Evolutionary conservation across 352 stramenopile genomes (phyloP).

Genomic region (Pythium angustatum): DNA sequence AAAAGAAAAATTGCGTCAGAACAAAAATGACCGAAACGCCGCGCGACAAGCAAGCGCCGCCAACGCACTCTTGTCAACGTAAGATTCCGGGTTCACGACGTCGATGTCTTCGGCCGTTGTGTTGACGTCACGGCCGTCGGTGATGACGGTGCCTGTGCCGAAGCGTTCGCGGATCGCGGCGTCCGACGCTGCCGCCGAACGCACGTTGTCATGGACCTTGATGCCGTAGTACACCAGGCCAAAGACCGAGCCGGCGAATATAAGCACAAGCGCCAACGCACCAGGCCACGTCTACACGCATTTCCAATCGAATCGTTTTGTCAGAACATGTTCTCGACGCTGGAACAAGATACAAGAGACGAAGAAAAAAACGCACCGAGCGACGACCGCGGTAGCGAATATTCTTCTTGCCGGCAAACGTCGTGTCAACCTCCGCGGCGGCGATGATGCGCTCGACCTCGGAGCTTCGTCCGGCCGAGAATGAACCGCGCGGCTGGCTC

Average conservation of each 20-base stretch:
- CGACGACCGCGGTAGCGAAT: slow-evolving; percentile 64
- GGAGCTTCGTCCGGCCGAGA: slow-evolving; percentile 57
- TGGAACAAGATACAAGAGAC: background rate
- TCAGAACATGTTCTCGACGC: background rate
- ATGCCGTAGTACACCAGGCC: slow-evolving; percentile 81
- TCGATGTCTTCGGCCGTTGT: slow-evolving; percentile 43
- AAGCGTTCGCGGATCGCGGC: slow-evolving; percentile 52
- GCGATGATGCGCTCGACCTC: slow-evolving; percentile 85
- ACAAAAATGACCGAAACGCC: background rate
- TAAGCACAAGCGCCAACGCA: slow-evolving; percentile 60
- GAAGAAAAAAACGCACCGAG: slow-evolving; percentile 40
- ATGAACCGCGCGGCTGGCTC: slow-evolving; percentile 36
- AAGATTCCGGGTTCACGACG: slow-evolving; percentile 72
- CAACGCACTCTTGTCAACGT: slow-evolving; percentile 54
- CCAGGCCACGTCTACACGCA: slow-evolving; percentile 70
- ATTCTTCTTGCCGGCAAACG: slow-evolving; percentile 76
- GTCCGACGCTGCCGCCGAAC: slow-evolving; percentile 47
- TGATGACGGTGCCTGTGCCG: slow-evolving; percentile 62
- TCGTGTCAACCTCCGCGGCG: slow-evolving; percentile 75
- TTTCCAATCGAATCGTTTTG: background rate
- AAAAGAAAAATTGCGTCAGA: background rate
- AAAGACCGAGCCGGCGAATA: slow-evolving; percentile 57
- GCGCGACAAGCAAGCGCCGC: no score
- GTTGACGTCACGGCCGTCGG: slow-evolving; percentile 51
- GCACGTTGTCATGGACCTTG: slow-evolving; percentile 60